Evolutionary conservation across 2,329 filamentous ascomycete genomes (phyloP).

Genomic region (Catunica adiposa): DNA sequence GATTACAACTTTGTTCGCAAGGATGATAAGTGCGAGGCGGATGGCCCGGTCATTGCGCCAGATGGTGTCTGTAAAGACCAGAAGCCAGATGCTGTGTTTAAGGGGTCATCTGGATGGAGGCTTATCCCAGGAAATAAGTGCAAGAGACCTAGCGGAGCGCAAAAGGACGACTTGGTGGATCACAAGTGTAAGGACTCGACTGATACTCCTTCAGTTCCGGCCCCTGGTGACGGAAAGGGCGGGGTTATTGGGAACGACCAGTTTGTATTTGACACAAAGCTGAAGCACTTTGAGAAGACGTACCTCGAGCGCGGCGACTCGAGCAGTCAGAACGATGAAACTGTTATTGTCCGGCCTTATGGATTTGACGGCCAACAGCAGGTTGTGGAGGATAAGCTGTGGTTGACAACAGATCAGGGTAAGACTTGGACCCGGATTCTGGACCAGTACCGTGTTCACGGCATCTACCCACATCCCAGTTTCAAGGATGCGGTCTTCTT

Average conservation of each 20-base stretch:
- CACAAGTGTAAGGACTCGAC: slow-evolving; percentile 49
- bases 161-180: slow-evolving; percentile 59
- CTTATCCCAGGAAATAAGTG: slow-evolving; percentile 75
- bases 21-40: slow-evolving; percentile 49
- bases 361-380: slow-evolving; percentile 18
- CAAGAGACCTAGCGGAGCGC: slow-evolving; percentile 39
- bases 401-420: slow-evolving; percentile 69
- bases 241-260: slow-evolving; percentile 46
- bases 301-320: slow-evolving; percentile 67
- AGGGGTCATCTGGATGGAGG: slow-evolving; percentile 77
- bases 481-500: slow-evolving; percentile 80
- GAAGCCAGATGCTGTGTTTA: slow-evolving; percentile 54
- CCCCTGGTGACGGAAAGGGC: slow-evolving; percentile 22
- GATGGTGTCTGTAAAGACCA: slow-evolving; percentile 53
- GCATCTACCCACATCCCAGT: slow-evolving; percentile 62
- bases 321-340: slow-evolving; percentile 54
- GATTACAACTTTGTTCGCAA: slow-evolving; percentile 80
- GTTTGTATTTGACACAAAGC: slow-evolving; percentile 45
- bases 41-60: slow-evolving; percentile 46
- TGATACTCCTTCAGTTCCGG: slow-evolving; percentile 24
- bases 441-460: slow-evolving; percentile 49
- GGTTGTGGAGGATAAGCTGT: slow-evolving; percentile 40
- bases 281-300: slow-evolving; percentile 35
- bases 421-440: slow-evolving; percentile 65
- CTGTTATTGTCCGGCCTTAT: slow-evolving; percentile 38